phyloP scores from a whole-genome alignment of 2,329 filamentous ascomycete genomes.

The Leptographium flavum region DNA sequence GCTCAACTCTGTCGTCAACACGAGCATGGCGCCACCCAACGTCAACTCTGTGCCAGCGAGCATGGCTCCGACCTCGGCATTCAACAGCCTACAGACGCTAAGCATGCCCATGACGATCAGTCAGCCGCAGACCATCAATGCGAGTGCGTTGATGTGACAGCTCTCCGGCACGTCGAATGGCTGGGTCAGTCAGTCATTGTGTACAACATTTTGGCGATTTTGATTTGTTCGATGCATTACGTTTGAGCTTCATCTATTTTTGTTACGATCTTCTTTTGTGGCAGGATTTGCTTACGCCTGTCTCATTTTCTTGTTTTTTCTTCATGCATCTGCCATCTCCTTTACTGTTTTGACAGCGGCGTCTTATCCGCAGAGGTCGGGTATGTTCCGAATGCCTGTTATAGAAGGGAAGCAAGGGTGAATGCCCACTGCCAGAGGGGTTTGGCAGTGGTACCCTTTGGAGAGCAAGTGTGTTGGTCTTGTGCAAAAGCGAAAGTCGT shows the following conservation, averaged over 20 bases:
- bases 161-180: not conserved
- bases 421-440: not conserved
- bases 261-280: not conserved
- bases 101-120: constrained; percentile 53
- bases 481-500: constrained; percentile 1
- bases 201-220: not conserved
- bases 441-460: not conserved
- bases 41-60: constrained; percentile 14
- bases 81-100: constrained; percentile 45
- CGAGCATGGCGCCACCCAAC: constrained; percentile 10
- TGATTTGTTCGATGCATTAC: not conserved
- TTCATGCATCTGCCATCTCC: constrained; percentile 3
- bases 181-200: not conserved
- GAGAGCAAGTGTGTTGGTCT: constrained; percentile 2
- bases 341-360: constrained; percentile 1
- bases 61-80: constrained; percentile 23
- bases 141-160: constrained; percentile 27
- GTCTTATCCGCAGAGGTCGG: not conserved
- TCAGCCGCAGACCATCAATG: constrained; percentile 28
- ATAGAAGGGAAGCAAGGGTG: constrained; percentile 2
- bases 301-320: not conserved
- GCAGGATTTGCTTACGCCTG: not conserved
- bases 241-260: not conserved
- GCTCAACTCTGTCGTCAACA: constrained; percentile 29
- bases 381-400: constrained; percentile 1